A percentile compares a stretch with the other conserved stretches of the same genome.
Evolutionary conservation across 768 basidiomycete genomes (phyloP).

Genomic region (Terana coerulea): DNA sequence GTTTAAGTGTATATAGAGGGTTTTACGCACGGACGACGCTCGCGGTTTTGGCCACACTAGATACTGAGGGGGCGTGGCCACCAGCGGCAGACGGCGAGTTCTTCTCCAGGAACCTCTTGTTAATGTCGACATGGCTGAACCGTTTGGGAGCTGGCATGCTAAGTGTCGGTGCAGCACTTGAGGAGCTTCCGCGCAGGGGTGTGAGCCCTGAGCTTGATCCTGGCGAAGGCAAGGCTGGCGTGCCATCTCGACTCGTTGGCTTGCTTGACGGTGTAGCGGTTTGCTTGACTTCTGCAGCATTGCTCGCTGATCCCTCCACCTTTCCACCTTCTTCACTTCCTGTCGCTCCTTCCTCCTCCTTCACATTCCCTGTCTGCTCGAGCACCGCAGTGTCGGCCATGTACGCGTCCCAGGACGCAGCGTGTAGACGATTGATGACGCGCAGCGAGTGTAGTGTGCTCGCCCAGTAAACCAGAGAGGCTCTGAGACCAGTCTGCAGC

Average conservation of each 20-base stretch:
- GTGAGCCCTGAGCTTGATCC: slow-evolving; percentile 15
- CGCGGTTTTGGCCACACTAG: slow-evolving; percentile 46
- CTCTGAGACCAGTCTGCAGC: background rate
- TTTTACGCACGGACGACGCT: slow-evolving; percentile 47
- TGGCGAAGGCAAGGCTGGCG: slow-evolving; percentile 22
- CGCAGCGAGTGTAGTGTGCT: background rate
- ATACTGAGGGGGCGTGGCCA: slow-evolving; percentile 39
- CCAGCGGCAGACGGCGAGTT: slow-evolving; percentile 57
- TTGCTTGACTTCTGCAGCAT: slow-evolving; percentile 4
- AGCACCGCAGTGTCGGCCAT: slow-evolving; percentile 67
- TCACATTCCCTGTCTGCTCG: slow-evolving; percentile 41
- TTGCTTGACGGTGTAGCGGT: slow-evolving; percentile 11
- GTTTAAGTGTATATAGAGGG: background rate
- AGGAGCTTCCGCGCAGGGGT: slow-evolving; percentile 13
- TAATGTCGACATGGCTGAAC: slow-evolving; percentile 88
- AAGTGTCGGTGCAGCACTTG: slow-evolving; percentile 14
- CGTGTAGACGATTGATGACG: slow-evolving; percentile 17
- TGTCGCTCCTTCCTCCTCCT: slow-evolving; percentile 19
- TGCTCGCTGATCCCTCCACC: slow-evolving; percentile 7
- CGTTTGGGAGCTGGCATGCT: slow-evolving; percentile 65
- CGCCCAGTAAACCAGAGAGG: background rate
- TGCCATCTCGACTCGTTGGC: slow-evolving; percentile 13
- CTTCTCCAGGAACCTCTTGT: slow-evolving; percentile 96
- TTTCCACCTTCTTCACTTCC: background rate
- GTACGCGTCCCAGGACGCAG: slow-evolving; percentile 74